Conservation (phyloP, 2,329 filamentous ascomycete genomes). For the Aspergillus floridensis region DNA sequence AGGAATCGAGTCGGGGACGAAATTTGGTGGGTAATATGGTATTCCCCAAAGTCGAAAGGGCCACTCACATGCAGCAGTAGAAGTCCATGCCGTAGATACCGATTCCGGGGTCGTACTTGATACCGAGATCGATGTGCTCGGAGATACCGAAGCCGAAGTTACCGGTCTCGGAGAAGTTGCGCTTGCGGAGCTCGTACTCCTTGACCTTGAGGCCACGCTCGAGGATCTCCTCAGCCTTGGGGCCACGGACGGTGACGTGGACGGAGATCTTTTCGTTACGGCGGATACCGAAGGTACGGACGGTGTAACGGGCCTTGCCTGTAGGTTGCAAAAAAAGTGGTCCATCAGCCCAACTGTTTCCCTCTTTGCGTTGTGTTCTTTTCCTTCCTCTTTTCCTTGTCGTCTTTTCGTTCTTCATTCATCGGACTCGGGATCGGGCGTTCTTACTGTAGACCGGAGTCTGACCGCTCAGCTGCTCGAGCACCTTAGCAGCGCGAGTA, state of each 20-base stretch:
- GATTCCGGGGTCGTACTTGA: slow-evolving; percentile 99
- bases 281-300: slow-evolving; percentile 99
- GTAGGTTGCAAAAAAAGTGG: slow-evolving; percentile 27
- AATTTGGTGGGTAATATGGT: neutral
- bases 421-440: slow-evolving; percentile 35
- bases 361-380: neutral
- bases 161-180: slow-evolving; percentile 99
- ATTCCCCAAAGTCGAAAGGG: neutral
- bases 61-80: slow-evolving; percentile 95
- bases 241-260: slow-evolving; percentile 98
- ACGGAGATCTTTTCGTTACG: slow-evolving; percentile 99
- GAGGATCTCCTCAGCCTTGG: slow-evolving; percentile 99
- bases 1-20: slow-evolving; percentile 18
- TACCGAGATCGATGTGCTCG: slow-evolving; percentile 99
- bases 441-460: slow-evolving; percentile 94
- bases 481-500: slow-evolving; percentile 98
- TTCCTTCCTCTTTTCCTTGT: neutral
- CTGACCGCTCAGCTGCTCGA: slow-evolving; percentile 99
- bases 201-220: slow-evolving; percentile 99
- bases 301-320: slow-evolving; percentile 99
- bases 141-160: slow-evolving; percentile 99
- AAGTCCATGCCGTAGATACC: slow-evolving; percentile 99
- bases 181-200: slow-evolving; percentile 99
- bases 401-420: neutral
- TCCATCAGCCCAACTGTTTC: slow-evolving; percentile 17